A percentile compares a stretch with the other conserved stretches of the same genome.
These are phyloP conservation scores for Venturiaceae sp. DNA, from an alignment of 2,329 filamentous ascomycete species.

Conservation along the genomic window DNA sequence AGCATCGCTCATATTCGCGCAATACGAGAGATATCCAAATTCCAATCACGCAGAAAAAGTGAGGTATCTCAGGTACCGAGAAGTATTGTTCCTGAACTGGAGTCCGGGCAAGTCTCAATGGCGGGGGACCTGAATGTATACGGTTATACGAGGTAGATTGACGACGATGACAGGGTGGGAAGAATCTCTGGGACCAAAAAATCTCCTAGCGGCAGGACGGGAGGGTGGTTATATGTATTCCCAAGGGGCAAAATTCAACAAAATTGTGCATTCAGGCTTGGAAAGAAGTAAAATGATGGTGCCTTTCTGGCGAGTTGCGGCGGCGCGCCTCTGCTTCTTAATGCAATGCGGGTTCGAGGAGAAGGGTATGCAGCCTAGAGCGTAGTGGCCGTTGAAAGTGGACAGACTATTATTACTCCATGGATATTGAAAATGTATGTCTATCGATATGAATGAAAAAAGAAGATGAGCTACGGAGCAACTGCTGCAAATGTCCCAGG, in stretches of 20 bases:
- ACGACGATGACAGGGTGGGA: not conserved
- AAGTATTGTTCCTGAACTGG: not conserved
- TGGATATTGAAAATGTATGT: not conserved
- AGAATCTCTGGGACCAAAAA: not conserved
- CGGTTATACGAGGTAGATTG: not conserved
- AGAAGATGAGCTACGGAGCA: not conserved
- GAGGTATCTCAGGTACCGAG: no score
- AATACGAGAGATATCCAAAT: not conserved
- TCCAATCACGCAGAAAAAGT: not conserved
- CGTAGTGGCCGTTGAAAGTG: not conserved
- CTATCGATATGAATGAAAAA: not conserved
- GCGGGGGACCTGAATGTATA: not conserved
- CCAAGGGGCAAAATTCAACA: not conserved
- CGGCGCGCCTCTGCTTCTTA: no score
- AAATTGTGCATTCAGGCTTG: not conserved
- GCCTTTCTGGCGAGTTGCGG: not conserved
- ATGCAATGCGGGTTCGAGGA: not conserved
- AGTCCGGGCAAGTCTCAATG: not conserved
- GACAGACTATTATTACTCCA: not conserved
- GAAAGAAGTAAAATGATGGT: not conserved
- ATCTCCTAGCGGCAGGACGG: not conserved
- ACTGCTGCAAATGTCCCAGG: not conserved
- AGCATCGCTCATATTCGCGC: constrained; percentile 8
- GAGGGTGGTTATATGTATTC: not conserved
- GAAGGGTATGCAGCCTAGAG: not conserved